Conservation (phyloP, 305 asterid species). For the Fraxinus paxiana region DNA sequence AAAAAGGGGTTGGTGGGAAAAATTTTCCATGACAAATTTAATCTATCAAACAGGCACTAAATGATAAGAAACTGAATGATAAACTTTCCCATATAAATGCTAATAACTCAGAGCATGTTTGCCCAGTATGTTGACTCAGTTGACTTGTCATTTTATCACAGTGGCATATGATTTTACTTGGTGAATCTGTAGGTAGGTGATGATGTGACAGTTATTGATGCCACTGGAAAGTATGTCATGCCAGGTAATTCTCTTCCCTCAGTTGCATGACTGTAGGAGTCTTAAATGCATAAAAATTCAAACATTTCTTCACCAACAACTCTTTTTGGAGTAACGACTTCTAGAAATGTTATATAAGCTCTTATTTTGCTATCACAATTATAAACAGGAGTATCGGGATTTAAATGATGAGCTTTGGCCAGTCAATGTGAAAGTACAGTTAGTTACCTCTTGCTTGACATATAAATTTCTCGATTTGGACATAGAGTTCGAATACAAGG, state of each 20-base stretch:
- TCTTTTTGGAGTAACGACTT: background rate
- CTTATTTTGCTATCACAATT: background rate
- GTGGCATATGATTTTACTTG: background rate
- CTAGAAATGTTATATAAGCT: background rate
- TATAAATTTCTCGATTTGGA: background rate
- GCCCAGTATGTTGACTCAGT: background rate
- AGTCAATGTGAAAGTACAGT: background rate
- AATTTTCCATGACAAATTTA: too few species aligned
- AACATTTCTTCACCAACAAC: background rate
- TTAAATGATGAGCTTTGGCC: background rate
- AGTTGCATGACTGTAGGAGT: conserved; percentile 8
- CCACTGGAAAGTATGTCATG: conserved; percentile 91
- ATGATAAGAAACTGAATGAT: conserved; percentile 7
- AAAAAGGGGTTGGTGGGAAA: too few species aligned
- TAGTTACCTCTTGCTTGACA: background rate
- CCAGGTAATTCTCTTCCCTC: conserved; percentile 59
- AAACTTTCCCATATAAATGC: background rate
- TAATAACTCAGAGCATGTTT: background rate
- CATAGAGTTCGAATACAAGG: background rate
- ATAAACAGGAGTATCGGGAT: background rate
- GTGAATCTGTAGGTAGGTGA: conserved; percentile 68
- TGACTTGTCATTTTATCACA: background rate
- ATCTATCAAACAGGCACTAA: background rate
- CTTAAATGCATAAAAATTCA: background rate
- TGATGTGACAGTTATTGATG: conserved; percentile 69